Evolutionary conservation across 139 green algal species (phyloP), one percentile per base, ranked within the genome.

Genomic region (Tetraselmis chui): DNA sequence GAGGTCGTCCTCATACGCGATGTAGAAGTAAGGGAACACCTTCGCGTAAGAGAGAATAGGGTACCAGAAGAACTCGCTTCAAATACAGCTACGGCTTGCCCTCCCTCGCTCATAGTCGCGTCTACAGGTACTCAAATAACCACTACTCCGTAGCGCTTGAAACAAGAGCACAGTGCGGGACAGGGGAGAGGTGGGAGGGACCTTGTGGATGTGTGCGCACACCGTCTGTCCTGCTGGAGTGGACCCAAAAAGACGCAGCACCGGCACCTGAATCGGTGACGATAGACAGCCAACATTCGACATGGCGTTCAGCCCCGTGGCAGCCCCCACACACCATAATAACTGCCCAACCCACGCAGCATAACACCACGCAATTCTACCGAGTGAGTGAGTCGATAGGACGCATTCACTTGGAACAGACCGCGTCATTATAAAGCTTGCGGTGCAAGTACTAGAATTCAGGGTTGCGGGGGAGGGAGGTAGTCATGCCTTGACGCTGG

Each of bases 1-100:
- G 25, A 97, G 77, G 75, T 93, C 91, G 25, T 94, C 86, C n/a
- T 92, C 82, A 45, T 96, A 98, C 0, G 90, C 91, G 0, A 98
- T 88, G 84, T 98, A 98, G 75, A 98, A 96, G 84, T 98, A 98
- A 0, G 95, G 95, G 31, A 97, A 96, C 0, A 87, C 93, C 93
- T 97, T 85, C 85, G 81, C 77, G 85, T 1, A 76, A 87, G 88
- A 79, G 86, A 29, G n/a, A 82, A 92, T n/a, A 32, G 24, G 18
- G 59, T 28, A 77, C 31, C 59, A 74, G 22, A 31, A 31, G 29
- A 59, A 2, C 24, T 30, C 67, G 78, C 5, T n/a, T 5, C 2
- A 32, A 59, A 31, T 1, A 1, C 45, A 0, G 1, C 32, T 79
- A 25, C 75, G 23, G 78, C 29, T 25, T 45, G 84, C 32, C 31